phyloP scores from a whole-genome alignment of 1,284 basidiomycete species.

The Marasmius sp. region DNA sequence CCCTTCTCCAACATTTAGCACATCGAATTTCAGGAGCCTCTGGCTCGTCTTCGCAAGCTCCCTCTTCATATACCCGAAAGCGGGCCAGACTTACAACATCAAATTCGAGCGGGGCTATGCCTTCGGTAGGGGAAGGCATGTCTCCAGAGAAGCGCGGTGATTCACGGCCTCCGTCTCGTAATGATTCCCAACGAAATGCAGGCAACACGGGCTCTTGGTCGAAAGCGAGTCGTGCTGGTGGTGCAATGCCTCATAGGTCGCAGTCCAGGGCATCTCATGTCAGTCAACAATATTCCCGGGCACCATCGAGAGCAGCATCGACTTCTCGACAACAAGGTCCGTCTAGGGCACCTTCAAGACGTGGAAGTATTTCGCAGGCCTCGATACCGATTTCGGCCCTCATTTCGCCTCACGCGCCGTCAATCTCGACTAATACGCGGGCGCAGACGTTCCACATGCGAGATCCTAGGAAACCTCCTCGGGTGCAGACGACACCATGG shows the following conservation, averaged over 20 bases:
- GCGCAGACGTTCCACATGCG: conserved; percentile 73
- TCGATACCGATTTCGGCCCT: conserved; percentile 79
- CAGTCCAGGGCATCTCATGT: conserved; percentile 20
- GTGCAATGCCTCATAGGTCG: conserved; percentile 15
- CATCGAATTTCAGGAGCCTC: conserved; percentile 43
- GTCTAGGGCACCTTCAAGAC: conserved; percentile 16
- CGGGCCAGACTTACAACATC: conserved; percentile 59
- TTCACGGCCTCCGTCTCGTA: not conserved
- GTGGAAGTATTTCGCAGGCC: conserved; percentile 50
- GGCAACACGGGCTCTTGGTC: conserved; percentile 53
- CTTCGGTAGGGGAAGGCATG: conserved; percentile 8
- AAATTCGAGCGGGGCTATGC: conserved; percentile 16
- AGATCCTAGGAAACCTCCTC: conserved; percentile 67
- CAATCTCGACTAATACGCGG: conserved; percentile 39
- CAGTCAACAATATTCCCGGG: conserved; percentile 23
- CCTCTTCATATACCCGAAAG: conserved; percentile 69
- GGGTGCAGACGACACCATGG: conserved; percentile 60
- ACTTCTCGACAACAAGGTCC: not conserved
- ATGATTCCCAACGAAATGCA: not conserved
- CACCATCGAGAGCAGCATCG: conserved; percentile 27
- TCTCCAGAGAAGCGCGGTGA: not conserved
- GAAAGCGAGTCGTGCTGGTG: conserved; percentile 31
- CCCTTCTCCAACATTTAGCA: conserved; percentile 26
- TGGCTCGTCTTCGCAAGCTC: conserved; percentile 47
- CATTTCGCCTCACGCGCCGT: conserved; percentile 74